Base-by-base conservation (phyloP, 176 grass and related monocot species). In the Lolium multiflorum region DNA sequence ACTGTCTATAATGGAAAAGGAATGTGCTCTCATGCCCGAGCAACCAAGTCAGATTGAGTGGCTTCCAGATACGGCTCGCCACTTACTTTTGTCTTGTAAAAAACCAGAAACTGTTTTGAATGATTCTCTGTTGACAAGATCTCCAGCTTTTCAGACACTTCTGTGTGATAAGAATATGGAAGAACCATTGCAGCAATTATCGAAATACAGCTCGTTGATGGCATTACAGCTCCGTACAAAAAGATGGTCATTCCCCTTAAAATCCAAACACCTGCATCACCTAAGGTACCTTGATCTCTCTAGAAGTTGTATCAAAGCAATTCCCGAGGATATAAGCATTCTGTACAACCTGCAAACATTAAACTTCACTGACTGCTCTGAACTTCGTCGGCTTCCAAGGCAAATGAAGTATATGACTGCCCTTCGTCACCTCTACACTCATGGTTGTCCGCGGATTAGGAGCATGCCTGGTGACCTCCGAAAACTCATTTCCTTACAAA, bases 361-460 rank as follows among this genome's bases (percentile, higher is more conserved):
- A 11, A 25, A 74, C 11, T 4, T 74, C 12, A 25, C 43, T 49
- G 1, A 21, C 20, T 25, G 71, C 9, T 0, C 0, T 0, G 6
- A 2, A 24, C 70, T 49, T 73, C 2, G 9, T 22, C 70, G 5
- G 7, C 70, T 51, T 75, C 85, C 85, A 22, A 55, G 38, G n/a
- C 58, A 74, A 39, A 82, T 82, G 85, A 67, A 55, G 61, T 88
- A 75, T 37, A 66, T 88, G 85, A 74, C 20, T 0, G 39, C 8
- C 7, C 84, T 87, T 17, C 31, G 31, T 35, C 31, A 35, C 31
- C 31, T 35, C 11, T 81, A 69, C 38, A 80, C 60, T 26, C 21
- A 61, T 41, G 0, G 5, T 0, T 73, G 31, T 46, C 0, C 1
- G 18, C 14, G 16, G 0, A 43, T 87, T 16, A 61, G 4, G 16